phyloP scores from a whole-genome alignment of 2,329 filamentous ascomycete genomes.

The Bipolaris oryzae region DNA sequence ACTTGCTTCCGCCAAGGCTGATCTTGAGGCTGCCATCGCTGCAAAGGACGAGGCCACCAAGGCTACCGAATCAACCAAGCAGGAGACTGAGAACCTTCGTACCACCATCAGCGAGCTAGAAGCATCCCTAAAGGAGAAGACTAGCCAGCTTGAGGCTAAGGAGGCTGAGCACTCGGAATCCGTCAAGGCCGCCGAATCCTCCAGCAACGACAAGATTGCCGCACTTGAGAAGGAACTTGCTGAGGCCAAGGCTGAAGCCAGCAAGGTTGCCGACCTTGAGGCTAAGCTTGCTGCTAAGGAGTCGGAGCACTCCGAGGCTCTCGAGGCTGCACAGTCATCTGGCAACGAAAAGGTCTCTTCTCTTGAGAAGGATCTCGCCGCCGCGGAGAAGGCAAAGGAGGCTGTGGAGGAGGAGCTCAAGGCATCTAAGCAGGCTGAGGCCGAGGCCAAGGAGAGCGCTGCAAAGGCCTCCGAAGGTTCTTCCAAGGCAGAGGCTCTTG shows the following conservation, averaged over 20 bases:
- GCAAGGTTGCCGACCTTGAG: constrained; percentile 36
- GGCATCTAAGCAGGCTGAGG: constrained; percentile 21
- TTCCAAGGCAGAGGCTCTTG: constrained; percentile 20
- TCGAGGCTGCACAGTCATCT: constrained; percentile 28
- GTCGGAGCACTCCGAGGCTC: constrained; percentile 30
- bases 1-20: constrained; percentile 21
- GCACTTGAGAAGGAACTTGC: constrained; percentile 28
- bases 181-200: constrained; percentile 20
- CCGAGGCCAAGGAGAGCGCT: constrained; percentile 24
- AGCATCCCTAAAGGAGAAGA: constrained; percentile 24
- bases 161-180: constrained; percentile 23
- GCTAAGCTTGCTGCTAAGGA: constrained; percentile 32
- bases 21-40: constrained; percentile 10
- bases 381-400: constrained; percentile 28
- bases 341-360: constrained; percentile 33
- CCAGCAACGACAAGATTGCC: constrained; percentile 17
- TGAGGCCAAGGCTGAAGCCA: constrained; percentile 29
- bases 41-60: constrained; percentile 12
- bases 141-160: constrained; percentile 21
- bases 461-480: constrained; percentile 23
- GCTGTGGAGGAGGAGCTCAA: constrained; percentile 32
- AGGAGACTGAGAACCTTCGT: constrained; percentile 20
- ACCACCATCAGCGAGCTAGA: constrained; percentile 30
- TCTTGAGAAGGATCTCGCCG: constrained; percentile 34
- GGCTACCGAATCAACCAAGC: constrained; percentile 25